Evolutionary conservation across 2,329 filamentous ascomycete genomes (phyloP), one percentile per base, ranked within the genome.

Genomic region (Tolypocladium inflatum): DNA sequence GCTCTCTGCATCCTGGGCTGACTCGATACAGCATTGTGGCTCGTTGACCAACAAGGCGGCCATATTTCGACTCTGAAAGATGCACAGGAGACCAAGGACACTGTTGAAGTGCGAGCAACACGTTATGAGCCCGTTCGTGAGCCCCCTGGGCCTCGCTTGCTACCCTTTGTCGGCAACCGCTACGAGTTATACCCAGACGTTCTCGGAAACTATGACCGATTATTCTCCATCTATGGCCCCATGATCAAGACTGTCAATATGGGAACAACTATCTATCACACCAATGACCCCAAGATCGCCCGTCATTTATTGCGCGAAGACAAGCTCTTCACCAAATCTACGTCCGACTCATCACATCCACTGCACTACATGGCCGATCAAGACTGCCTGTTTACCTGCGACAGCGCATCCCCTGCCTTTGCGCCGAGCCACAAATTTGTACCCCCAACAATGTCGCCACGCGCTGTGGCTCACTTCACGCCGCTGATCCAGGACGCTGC

Each of bases 401-500:
- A 81, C 65, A 80, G 77, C 2, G 73, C 78, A 41, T 76, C 73
- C 0, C 71, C 74, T 26, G 72, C 74, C 53, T 81, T 76, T 75
- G 60, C 65, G 21, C 60, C 76, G 0, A 75, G 77, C 1, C 82
- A 85, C 71, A 85, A 84, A 65, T 85, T 83, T 66, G 63, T 85
- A 8, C 80, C 81, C 0, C 80, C 82, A 0, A 76, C 78, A 0
- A 69, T 84, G 21, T 75, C 75, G 0, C 80, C 81, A 33, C 82
- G 80, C 63, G 81, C 81, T 0, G 79, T 84, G 4, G 72, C 77
- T 0, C 80, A 84, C 63, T 83, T 84, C 61, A 74, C 79, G 0
- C 80, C 81, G 0, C 75, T 73, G 0, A 84, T 85, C 79, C 79
- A 83, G 60, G 65, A 72, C 48, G 77, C 76, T 0, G 38, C 38